Conservation (phyloP, 345 rosid species). For the Laguncularia racemosa region DNA sequence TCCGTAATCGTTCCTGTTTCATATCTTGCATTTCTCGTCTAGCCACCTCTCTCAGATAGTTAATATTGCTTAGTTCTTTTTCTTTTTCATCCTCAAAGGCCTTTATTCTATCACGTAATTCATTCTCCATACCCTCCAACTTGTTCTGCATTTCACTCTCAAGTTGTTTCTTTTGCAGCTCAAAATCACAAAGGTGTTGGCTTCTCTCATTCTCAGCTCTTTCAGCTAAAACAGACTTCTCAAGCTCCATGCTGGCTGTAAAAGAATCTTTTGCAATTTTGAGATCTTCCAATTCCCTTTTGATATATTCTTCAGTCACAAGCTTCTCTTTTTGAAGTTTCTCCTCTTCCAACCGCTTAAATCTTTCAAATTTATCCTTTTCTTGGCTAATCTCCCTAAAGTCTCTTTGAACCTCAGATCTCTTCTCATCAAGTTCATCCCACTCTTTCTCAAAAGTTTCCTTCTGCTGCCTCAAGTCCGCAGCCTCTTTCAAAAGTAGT, state of each 20-base stretch:
- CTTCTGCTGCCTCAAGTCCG: conserved; percentile 76
- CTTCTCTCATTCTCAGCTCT: conserved; percentile 70
- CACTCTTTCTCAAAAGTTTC: conserved; percentile 91
- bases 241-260: conserved; percentile 67
- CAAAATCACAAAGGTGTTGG: conserved; percentile 64
- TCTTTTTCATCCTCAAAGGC: conserved; percentile 78
- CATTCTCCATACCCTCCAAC: conserved; percentile 56
- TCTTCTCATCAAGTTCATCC: conserved; percentile 86
- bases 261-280: conserved; percentile 63
- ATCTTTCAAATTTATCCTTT: conserved; percentile 59
- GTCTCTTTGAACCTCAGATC: conserved; percentile 47
- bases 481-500: conserved; percentile 72
- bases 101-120: conserved; percentile 47
- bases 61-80: conserved; percentile 63
- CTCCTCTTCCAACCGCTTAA: conserved; percentile 58
- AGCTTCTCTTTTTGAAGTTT: conserved; percentile 55
- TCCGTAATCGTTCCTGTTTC: conserved; percentile 53
- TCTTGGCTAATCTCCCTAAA: conserved; percentile 36
- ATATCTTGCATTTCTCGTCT: conserved; percentile 82
- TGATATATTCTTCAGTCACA: conserved; percentile 34
- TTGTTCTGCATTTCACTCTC: conserved; percentile 60
- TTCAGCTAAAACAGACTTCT: conserved; percentile 41
- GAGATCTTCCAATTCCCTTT: conserved; percentile 63
- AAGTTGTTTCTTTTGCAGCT: conserved; percentile 54
- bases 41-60: conserved; percentile 66